Base-by-base conservation (phyloP, 495 filamentous ascomycete species). In the Staphylotrichum tortipilum region DNA sequence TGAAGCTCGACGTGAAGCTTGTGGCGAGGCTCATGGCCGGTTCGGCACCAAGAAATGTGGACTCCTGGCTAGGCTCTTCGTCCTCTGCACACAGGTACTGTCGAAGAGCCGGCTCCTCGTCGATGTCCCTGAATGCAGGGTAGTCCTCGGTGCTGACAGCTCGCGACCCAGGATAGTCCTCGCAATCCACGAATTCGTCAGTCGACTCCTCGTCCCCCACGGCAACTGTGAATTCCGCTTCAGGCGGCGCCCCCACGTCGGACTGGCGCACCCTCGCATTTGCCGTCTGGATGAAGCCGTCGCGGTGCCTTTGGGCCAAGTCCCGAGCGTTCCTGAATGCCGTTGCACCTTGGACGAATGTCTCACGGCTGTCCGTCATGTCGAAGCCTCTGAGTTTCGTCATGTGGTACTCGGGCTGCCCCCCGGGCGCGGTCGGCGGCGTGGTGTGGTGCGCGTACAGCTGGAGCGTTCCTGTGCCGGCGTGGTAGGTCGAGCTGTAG, bases 381-480 rank as follows among this genome's bases (percentile, higher is more conserved):
- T 19, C 44, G 9, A 31, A 69, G 9, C 46, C 11, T 4, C 54
- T 23, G 9, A 73, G 28, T 35, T 68, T 53, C 19, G 53, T 65
- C 68, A 70, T 77, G 56, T 69, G 50, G 49, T 74, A 75, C 47
- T 62, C 62, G 21, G 63, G 60, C 47, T 41, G 51, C 31, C 50
- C 50, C 18, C 51, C 58, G 18, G 55, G 53, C 19, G 26, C 40
- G 18, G 41, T 52, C 37, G 55, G 58, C 49, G 45, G 22, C 5
- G 48, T 59, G 34, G 50, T 37, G 54, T 74, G 65, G 49, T 57
- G 61, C 21, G 68, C 55, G 55, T 67, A 73, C 55, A 73, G 55
- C 49, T 63, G 44, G 21, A 73, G 64, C 8, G n/a, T n/a, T n/a
- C n/a, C n/a, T n/a, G n/a, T n/a, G n/a, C n/a, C n/a, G 42, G 24